Evolutionary conservation across 2,329 filamentous ascomycete genomes (phyloP), one percentile per base, ranked within the genome.

Genomic region (Claviceps purpurea): DNA sequence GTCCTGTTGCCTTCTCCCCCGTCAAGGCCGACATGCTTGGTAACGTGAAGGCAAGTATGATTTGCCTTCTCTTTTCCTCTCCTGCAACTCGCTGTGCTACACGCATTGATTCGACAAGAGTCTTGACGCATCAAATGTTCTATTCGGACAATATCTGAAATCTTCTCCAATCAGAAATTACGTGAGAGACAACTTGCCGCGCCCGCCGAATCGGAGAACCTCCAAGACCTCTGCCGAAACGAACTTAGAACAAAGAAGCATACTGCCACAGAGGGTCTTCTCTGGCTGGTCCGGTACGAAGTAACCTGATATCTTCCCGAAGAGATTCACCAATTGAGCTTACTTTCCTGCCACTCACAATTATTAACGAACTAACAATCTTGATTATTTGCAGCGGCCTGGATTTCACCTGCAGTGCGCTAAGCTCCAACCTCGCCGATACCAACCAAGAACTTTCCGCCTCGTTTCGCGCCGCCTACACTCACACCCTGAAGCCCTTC

Each of bases 211-310:
- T 94, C 87, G n/a, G 75, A 79, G 62, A 95, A 82, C 52, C 75
- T 98, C 53, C 93, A 98, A 72, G 80, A 84, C 47, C 86, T 97
- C 48, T 85, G 87, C 61, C 68, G 82, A 58, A 93, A 90, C 67
- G 93, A 98, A 75, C 75, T 95, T 65, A 90, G 89, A 75, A 78
- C 81, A 56, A 91, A 90, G 76, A 90, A 93, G 71, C 87, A 95
- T 73, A 79, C 73, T 53, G 91, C 93, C 51, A 85, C 89, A 13
- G 90, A 96, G 71, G 93, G 90, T 51, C 77, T 96, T 50, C 69
- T 97, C 55, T 98, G 93, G 93, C 78, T 96, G 56, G 78, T 84
- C 59, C 86, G 91, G 87, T 94, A 77, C 55, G 76, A 34, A 34
- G 3, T 11, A 10, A 34, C 10, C 30, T 34, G 10, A 11, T 34